phyloP scores from a whole-genome alignment of 306 rosid genomes.

The Medicago arabica region DNA sequence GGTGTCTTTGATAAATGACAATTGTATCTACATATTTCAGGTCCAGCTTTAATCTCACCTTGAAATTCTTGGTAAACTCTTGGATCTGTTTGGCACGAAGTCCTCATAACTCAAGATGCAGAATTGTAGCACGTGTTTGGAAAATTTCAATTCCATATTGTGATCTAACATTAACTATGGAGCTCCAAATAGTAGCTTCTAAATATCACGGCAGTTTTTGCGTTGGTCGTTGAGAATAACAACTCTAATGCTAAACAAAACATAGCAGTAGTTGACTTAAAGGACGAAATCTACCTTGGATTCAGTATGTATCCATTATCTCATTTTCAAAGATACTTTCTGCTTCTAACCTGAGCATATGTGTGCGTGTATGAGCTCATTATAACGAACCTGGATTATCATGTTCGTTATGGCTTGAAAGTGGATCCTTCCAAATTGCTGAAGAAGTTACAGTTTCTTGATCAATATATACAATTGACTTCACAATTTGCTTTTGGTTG shows the following conservation, averaged over 20 bases:
- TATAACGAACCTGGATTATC: not conserved
- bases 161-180: too few species aligned
- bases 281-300: not conserved
- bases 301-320: not conserved
- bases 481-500: not conserved
- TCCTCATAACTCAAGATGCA: constrained; percentile 3
- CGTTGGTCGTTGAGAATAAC: not conserved
- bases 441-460: constrained; percentile 1
- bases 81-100: not conserved
- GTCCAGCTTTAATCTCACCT: constrained; percentile 16
- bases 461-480: not conserved
- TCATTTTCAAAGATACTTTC: not conserved
- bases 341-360: not conserved
- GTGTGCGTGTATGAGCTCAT: constrained; percentile 2
- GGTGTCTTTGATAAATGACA: constrained; percentile 7
- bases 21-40: constrained; percentile 23
- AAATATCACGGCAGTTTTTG: not conserved
- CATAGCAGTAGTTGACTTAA: not conserved
- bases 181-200: too few species aligned
- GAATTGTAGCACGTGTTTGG: not conserved
- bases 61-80: constrained; percentile 23
- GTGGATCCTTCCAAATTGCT: not conserved
- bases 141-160: too few species aligned
- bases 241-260: not conserved
- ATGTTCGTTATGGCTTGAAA: not conserved